These are phyloP conservation scores for Cenchrus purpureus DNA, from an alignment of 176 grass and related monocot species.

Conservation along the genomic window DNA sequence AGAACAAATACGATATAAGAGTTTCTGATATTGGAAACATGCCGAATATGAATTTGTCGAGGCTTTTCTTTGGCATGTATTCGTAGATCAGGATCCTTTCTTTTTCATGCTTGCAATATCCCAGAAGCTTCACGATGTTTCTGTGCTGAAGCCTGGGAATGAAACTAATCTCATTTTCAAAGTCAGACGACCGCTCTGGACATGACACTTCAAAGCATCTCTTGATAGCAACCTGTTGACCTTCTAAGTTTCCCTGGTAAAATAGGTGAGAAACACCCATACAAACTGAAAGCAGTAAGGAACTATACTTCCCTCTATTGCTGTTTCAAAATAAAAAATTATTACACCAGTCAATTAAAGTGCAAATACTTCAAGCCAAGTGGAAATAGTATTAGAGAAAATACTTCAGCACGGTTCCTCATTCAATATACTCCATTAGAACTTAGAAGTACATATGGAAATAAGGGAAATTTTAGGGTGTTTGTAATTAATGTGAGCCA, in stretches of 20 bases:
- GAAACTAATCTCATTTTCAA: conserved; percentile 3
- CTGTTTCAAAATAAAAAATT: too few relatives aligned
- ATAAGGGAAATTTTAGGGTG: too few relatives aligned
- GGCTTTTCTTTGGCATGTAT: neutral
- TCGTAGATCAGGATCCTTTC: neutral
- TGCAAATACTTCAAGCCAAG: too few relatives aligned
- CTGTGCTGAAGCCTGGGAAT: neutral
- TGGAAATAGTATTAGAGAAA: too few relatives aligned
- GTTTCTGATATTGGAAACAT: neutral
- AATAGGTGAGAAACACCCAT: neutral
- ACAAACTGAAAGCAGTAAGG: too few relatives aligned
- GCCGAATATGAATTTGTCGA: conserved; percentile 14
- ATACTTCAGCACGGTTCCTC: too few relatives aligned
- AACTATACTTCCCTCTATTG: too few relatives aligned
- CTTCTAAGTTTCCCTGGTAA: neutral
- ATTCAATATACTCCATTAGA: too few relatives aligned
- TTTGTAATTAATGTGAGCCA: too few relatives aligned
- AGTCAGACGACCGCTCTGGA: neutral
- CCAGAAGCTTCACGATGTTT: conserved; percentile 17
- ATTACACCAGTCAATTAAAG: too few relatives aligned
- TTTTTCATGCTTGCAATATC: neutral
- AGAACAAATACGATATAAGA: too few relatives aligned
- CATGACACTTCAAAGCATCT: neutral
- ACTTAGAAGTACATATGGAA: too few relatives aligned
- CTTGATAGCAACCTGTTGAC: conserved; percentile 8